These are phyloP conservation scores for Trichophaea hybrida DNA, from an alignment of 2,329 filamentous ascomycete genomes.

Conservation along the genomic window DNA sequence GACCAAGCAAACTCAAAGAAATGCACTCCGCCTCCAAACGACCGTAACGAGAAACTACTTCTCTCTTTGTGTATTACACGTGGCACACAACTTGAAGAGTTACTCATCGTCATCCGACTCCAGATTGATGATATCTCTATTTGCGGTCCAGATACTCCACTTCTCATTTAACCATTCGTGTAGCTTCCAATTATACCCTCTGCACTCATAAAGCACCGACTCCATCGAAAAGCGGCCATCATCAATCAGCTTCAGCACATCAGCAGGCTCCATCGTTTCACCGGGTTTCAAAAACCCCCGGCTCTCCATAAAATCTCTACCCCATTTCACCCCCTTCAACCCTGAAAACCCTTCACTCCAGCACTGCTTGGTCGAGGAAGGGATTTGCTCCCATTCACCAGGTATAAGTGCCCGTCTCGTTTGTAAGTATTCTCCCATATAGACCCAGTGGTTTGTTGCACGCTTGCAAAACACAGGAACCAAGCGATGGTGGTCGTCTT, in stretches of 20 bases:
- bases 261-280: not conserved
- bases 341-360: slow-evolving; percentile 14
- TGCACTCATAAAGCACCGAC: not conserved
- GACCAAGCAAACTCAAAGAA: too few relatives aligned
- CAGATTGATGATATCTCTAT: not conserved
- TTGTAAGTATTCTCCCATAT: slow-evolving; percentile 12
- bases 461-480: slow-evolving; percentile 13
- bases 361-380: slow-evolving; percentile 10
- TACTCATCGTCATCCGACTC: not conserved
- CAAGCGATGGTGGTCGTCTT: not conserved
- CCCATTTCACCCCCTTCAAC: not conserved
- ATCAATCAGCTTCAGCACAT: not conserved
- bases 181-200: not conserved
- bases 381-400: slow-evolving; percentile 11
- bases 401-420: slow-evolving; percentile 6
- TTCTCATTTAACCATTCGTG: not conserved
- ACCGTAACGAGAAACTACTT: too few relatives aligned
- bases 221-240: not conserved
- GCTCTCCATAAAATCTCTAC: not conserved
- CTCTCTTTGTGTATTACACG: too few relatives aligned
- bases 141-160: not conserved
- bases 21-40: too few relatives aligned
- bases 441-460: slow-evolving; percentile 11
- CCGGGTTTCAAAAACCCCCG: not conserved
- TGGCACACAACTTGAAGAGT: too few relatives aligned